phyloP scores from a whole-genome alignment of 2,329 filamentous ascomycete species.

The Coleophoma crateriformis region DNA sequence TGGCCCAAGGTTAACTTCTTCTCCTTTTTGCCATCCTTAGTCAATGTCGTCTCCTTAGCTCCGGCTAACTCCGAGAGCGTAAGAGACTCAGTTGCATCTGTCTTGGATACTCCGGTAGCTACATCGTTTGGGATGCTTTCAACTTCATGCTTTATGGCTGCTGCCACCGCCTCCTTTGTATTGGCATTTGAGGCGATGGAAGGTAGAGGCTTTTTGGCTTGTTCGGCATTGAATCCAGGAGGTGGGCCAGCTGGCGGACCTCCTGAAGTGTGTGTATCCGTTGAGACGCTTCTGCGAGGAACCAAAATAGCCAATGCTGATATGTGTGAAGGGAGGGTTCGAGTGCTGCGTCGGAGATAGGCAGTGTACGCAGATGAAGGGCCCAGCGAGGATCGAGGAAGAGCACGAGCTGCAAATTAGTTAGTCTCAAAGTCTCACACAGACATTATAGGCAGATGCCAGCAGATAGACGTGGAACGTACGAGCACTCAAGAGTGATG shows the following conservation, averaged over 20 bases:
- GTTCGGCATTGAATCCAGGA: conserved; percentile 64
- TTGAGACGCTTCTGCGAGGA: conserved; percentile 50
- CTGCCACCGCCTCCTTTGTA: conserved; percentile 17
- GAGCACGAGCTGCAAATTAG: conserved; percentile 19
- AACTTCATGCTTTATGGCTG: conserved; percentile 18
- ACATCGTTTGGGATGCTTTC: conserved; percentile 16
- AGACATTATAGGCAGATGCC: neutral
- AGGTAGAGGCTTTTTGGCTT: conserved; percentile 60
- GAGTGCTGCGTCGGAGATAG: conserved; percentile 26
- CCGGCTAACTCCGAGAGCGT: conserved; percentile 55
- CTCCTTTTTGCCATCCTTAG: conserved; percentile 62
- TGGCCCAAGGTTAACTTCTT: conserved; percentile 87
- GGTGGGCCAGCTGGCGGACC: conserved; percentile 47
- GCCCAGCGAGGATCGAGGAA: conserved; percentile 18
- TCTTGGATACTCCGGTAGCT: conserved; percentile 25
- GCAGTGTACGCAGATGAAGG: conserved; percentile 24
- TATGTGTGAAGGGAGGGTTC: conserved; percentile 23
- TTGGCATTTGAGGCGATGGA: conserved; percentile 23
- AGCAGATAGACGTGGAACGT: conserved; percentile 9
- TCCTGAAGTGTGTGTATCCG: conserved; percentile 50
- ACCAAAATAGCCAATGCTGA: conserved; percentile 52
- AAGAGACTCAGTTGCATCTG: conserved; percentile 21
- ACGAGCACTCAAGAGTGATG: conserved; percentile 23
- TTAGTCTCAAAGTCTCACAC: conserved; percentile 1
- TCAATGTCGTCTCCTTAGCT: conserved; percentile 55